These are phyloP conservation scores for Xenoacremonium recifei DNA, from an alignment of 2,329 filamentous ascomycete genomes.

Conservation along the genomic window DNA sequence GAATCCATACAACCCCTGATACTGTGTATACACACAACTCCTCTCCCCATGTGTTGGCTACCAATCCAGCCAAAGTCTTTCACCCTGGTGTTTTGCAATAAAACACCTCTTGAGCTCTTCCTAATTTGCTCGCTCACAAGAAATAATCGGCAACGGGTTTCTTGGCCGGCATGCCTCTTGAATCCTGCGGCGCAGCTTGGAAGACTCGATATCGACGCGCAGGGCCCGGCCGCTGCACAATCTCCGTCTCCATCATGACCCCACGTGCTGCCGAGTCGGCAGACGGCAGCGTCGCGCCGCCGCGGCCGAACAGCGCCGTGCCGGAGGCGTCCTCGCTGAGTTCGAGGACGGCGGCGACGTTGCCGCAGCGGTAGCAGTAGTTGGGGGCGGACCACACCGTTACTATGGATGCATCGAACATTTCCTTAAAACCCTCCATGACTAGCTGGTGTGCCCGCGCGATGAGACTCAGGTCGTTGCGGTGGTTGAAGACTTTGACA, in stretches of 20 bases:
- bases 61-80: no score
- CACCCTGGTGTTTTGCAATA: no score
- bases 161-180: constrained; percentile 96
- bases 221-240: constrained; percentile 59
- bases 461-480: constrained; percentile 88
- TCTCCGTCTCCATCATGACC: constrained; percentile 47
- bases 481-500: constrained; percentile 92
- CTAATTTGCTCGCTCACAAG: no score
- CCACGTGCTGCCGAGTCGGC: no score
- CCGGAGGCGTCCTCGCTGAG: constrained; percentile 85
- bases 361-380: constrained; percentile 95
- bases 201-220: constrained; percentile 92
- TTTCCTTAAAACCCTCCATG: constrained; percentile 99
- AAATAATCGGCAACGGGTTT: constrained; percentile 98
- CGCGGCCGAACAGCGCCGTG: constrained; percentile 64
- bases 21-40: no score
- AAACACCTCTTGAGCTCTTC: no score
- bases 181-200: constrained; percentile 94
- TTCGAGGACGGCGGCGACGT: constrained; percentile 93
- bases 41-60: no score
- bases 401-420: constrained; percentile 94
- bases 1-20: no score
- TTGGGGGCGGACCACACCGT: constrained; percentile 99
- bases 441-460: constrained; percentile 95
- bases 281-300: constrained; percentile 41